Evolutionary conservation across 805 yeast genomes (phyloP), one percentile per base, ranked within the genome.

Genomic region (Torulaspora franciscae): DNA sequence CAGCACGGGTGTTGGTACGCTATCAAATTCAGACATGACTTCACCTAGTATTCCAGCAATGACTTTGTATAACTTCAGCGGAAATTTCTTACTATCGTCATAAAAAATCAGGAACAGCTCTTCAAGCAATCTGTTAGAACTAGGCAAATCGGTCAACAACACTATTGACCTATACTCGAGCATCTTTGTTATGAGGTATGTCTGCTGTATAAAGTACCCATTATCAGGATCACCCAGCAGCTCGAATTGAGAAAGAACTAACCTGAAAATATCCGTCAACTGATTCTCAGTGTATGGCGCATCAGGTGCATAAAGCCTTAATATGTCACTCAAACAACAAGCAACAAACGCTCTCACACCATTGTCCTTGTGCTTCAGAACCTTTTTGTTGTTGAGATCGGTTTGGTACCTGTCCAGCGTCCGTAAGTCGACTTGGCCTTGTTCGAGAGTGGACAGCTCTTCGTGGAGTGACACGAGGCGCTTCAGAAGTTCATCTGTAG

Each of bases 231-330:
- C 80, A 4, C 71, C 59, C 33, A 87, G 63, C 37, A 71, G 73
- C 43, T 71, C 71, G 51, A 90, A 76, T 58, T 85, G 89, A 23
- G 66, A 61, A 48, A 83, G 73, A 56, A 88, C 78, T 6, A 85
- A 70, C 51, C 73, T 76, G 67, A 89, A 87, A 14, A 87, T 75
- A 3, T 71, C 80, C 0, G 79, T 69, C 30, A 89, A 69, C 52
- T 83, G 81, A 1, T 68, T 50, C 19, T 80, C 79, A 1, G 84
- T 78, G 63, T 75, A 89, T 3, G 97, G 96, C 6, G 96, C 95
- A 59, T 89, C 86, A 0, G 96, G 96, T 0, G 95, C 96, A 56
- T 74, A 83, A 11, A 90, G 62, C 46, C 95, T 71, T 33, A 89
- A 64, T 7, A 90, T 70, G 59, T 89, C 95, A 5, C 88, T 73